These are phyloP conservation scores for Stemphylium beticola DNA, from an alignment of 2,329 filamentous ascomycete species.

Conservation along the genomic window DNA sequence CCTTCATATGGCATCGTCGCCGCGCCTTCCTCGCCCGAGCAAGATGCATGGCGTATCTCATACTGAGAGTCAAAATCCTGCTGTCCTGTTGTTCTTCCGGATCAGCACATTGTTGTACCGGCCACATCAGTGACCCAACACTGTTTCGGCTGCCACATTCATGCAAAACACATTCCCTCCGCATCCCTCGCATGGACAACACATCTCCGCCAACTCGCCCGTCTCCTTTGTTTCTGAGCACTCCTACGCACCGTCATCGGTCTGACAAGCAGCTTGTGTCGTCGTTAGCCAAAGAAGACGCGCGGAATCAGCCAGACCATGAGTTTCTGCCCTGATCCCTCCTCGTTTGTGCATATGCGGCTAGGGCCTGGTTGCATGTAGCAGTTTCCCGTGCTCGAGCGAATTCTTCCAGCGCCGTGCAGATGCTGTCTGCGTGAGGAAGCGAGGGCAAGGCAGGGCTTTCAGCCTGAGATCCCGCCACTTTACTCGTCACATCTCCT, in stretches of 20 bases:
- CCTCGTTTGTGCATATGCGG: constrained; percentile 43
- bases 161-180: constrained; percentile 12
- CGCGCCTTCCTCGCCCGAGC: constrained; percentile 1
- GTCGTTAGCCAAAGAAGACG: constrained; percentile 27
- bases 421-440: constrained; percentile 7
- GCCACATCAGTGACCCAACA: constrained; percentile 15
- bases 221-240: constrained; percentile 12
- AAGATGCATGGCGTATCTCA: background rate
- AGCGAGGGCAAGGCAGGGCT: constrained; percentile 11
- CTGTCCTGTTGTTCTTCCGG: constrained; percentile 3
- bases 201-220: constrained; percentile 5
- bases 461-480: constrained; percentile 29
- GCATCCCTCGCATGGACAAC: constrained; percentile 10
- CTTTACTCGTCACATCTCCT: constrained; percentile 8
- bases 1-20: constrained; percentile 3
- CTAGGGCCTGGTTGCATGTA: constrained; percentile 44
- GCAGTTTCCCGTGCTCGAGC: constrained; percentile 39
- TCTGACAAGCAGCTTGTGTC: constrained; percentile 21
- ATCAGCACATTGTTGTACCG: constrained; percentile 9
- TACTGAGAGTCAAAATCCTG: constrained; percentile 4
- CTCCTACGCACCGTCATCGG: constrained; percentile 16
- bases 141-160: constrained; percentile 16
- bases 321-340: constrained; percentile 34
- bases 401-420: constrained; percentile 14
- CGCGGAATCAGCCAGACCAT: constrained; percentile 25